These are phyloP conservation scores for Chaetomiaceae sp. DNA, from an alignment of 2,329 filamentous ascomycete species.

Conservation along the genomic window DNA sequence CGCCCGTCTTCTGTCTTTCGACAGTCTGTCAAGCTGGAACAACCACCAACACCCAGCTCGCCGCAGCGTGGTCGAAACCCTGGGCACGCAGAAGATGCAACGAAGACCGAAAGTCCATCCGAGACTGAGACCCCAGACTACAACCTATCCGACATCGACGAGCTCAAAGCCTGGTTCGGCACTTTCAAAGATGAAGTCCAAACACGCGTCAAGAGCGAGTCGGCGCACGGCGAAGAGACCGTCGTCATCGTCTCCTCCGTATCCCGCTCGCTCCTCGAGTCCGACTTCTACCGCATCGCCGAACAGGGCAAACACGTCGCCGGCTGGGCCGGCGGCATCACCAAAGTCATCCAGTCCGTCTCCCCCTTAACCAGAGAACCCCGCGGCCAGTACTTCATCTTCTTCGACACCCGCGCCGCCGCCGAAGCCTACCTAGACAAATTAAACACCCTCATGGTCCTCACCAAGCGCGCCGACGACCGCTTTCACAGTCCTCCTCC, in stretches of 20 bases:
- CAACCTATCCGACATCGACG: too few relatives aligned
- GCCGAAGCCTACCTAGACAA: constrained; percentile 48
- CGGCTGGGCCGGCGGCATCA: constrained; percentile 61
- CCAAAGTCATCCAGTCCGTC: constrained; percentile 61
- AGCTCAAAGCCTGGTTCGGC: constrained; percentile 16
- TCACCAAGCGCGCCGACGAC: background rate
- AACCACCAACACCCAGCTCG: background rate
- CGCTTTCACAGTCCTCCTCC: too few relatives aligned
- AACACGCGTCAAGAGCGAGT: background rate
- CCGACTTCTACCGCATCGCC: constrained; percentile 67
- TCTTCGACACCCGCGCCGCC: constrained; percentile 58
- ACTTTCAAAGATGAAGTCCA: background rate
- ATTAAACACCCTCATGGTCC: background rate
- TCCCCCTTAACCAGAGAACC: constrained; percentile 60
- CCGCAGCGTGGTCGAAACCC: background rate
- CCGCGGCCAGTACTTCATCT: constrained; percentile 61
- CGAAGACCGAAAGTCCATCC: background rate
- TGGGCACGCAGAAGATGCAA: background rate
- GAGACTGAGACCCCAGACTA: background rate
- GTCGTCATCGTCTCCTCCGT: constrained; percentile 55
- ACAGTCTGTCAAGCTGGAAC: background rate
- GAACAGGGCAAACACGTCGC: constrained; percentile 60
- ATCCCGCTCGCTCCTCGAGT: constrained; percentile 56
- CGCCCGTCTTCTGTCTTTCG: background rate
- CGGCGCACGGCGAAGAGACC: constrained; percentile 18